Evolutionary conservation across 495 filamentous ascomycete genomes (phyloP).

Genomic region (Physcia stellaris): DNA sequence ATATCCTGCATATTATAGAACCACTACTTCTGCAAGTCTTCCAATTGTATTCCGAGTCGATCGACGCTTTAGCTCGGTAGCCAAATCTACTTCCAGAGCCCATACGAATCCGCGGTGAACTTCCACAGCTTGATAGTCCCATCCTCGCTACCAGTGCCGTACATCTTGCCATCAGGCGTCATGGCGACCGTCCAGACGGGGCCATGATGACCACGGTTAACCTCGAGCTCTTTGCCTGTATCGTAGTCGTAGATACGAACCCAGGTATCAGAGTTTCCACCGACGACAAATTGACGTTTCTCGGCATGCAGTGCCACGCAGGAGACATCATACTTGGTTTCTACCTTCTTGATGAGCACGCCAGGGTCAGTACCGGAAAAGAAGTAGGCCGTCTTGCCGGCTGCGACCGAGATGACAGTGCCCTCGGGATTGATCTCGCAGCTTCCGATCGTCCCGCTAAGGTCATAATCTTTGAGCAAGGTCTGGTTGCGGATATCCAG

Average conservation of each 20-base stretch:
- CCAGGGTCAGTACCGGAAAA: conserved; percentile 66
- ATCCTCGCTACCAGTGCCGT: conserved; percentile 92
- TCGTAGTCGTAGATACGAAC: conserved; percentile 84
- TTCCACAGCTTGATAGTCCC: conserved; percentile 94
- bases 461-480: conserved; percentile 52
- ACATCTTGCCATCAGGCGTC: conserved; percentile 87
- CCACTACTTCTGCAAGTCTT: too few relatives aligned
- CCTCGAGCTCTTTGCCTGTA: conserved; percentile 60
- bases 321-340: conserved; percentile 70
- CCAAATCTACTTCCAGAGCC: conserved; percentile 55
- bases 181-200: conserved; percentile 93
- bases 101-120: conserved; percentile 52
- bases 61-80: not conserved
- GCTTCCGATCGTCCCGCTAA: conserved; percentile 75
- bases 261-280: conserved; percentile 80
- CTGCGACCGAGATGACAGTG: conserved; percentile 40
- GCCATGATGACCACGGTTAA: conserved; percentile 94
- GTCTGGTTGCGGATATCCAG: conserved; percentile 71
- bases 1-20: too few relatives aligned
- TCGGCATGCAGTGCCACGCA: conserved; percentile 77
- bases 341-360: conserved; percentile 59
- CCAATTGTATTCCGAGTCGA: too few relatives aligned
- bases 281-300: conserved; percentile 71
- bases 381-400: conserved; percentile 85
- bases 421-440: conserved; percentile 64